Evolutionary conservation across 257 asterid genomes (phyloP).

Genomic region (Anisodus acutangulus): DNA sequence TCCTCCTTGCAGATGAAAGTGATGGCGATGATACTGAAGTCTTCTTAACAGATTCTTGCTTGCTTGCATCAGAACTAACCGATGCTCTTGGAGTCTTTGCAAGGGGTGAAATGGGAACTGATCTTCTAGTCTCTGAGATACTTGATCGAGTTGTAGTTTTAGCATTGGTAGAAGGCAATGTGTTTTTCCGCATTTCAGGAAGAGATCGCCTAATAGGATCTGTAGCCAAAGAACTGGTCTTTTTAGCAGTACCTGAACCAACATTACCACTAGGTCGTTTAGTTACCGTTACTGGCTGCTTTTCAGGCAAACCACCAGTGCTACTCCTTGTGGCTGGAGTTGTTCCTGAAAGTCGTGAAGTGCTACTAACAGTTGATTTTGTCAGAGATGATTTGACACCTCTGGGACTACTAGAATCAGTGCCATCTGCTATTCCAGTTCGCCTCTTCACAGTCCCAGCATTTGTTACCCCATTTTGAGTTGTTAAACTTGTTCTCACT

Average conservation of each 20-base stretch:
- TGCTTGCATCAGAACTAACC: constrained; percentile 62
- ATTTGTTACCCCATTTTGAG: constrained; percentile 40
- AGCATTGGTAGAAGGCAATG: constrained; percentile 53
- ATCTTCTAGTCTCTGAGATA: constrained; percentile 56
- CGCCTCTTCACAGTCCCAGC: constrained; percentile 47
- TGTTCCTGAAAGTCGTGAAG: constrained; percentile 61
- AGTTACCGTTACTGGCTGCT: constrained; percentile 53
- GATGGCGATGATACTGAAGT: constrained; percentile 60
- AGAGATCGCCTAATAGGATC: constrained; percentile 78
- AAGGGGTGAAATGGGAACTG: constrained; percentile 68
- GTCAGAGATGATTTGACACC: constrained; percentile 55
- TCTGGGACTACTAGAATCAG: constrained; percentile 40
- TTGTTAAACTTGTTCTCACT: constrained; percentile 44
- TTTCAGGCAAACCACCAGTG: constrained; percentile 81
- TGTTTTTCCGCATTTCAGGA: constrained; percentile 67
- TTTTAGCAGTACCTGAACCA: constrained; percentile 48
- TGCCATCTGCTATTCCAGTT: constrained; percentile 45
- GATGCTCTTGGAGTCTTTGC: constrained; percentile 70
- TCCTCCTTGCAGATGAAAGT: constrained; percentile 54
- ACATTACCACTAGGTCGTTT: constrained; percentile 48
- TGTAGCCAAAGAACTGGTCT: constrained; percentile 54
- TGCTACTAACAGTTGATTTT: constrained; percentile 71
- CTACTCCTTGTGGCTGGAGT: constrained; percentile 69
- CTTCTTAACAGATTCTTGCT: constrained; percentile 54
- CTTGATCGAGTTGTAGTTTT: constrained; percentile 54